A percentile compares a stretch with the other conserved stretches of the same genome.
phyloP scores from a whole-genome alignment of 2,329 filamentous ascomycete genomes.

The Talaromyces marneffei region DNA sequence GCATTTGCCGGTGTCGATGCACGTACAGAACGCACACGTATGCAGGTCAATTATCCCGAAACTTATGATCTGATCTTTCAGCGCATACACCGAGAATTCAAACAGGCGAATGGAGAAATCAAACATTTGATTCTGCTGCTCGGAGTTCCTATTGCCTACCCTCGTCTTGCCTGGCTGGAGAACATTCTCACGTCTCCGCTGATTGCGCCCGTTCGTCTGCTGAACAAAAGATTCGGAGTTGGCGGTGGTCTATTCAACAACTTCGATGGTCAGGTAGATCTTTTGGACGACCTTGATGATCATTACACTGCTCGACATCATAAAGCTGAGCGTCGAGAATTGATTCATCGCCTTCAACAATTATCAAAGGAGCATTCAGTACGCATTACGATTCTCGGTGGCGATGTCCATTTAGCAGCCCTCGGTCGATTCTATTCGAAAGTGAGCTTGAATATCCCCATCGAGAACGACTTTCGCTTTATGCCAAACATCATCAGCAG shows the following conservation, averaged over 20 bases:
- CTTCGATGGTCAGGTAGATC: constrained; percentile 72
- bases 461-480: constrained; percentile 56
- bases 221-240: constrained; percentile 85
- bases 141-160: constrained; percentile 65
- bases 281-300: constrained; percentile 61
- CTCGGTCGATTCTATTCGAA: constrained; percentile 61
- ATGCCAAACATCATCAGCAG: constrained; percentile 60
- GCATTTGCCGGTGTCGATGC: constrained; percentile 57
- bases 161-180: constrained; percentile 88
- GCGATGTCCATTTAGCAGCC: constrained; percentile 60
- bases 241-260: constrained; percentile 84
- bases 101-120: constrained; percentile 48
- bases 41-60: constrained; percentile 81
- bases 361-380: constrained; percentile 51
- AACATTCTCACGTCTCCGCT: constrained; percentile 82
- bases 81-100: constrained; percentile 49
- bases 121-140: constrained; percentile 59
- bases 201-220: constrained; percentile 79
- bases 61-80: constrained; percentile 58
- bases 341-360: constrained; percentile 61
- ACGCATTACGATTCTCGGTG: constrained; percentile 57
- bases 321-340: constrained; percentile 74
- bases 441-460: constrained; percentile 50
- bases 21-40: constrained; percentile 71
- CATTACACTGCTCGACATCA: constrained; percentile 86